phyloP scores from a whole-genome alignment of 2,329 filamentous ascomycete species.

The Clonostachys sp. region DNA sequence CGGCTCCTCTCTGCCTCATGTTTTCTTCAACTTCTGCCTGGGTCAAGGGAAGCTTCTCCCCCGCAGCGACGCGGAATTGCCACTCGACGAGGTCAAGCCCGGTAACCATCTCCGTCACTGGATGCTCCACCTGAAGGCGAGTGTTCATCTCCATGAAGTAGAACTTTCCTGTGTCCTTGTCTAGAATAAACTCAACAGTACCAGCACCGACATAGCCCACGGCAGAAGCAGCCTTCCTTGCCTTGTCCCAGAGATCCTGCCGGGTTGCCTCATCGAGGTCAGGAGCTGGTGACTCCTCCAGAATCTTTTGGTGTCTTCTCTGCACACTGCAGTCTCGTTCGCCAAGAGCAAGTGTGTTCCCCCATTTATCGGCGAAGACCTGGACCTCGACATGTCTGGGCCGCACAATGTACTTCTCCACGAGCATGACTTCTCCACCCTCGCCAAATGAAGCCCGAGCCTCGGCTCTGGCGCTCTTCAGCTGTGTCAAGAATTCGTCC shows the following conservation, averaged over 20 bases:
- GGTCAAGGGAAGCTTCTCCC: conserved; percentile 50
- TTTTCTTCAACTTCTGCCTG: conserved; percentile 64
- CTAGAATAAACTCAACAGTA: conserved; percentile 87
- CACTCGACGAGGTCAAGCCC: conserved; percentile 81
- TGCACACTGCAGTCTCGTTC: conserved; percentile 89
- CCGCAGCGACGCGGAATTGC: conserved; percentile 76
- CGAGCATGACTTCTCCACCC: conserved; percentile 72
- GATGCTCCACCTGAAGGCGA: conserved; percentile 91
- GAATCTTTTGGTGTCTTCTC: conserved; percentile 82
- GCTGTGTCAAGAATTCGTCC: conserved; percentile 65
- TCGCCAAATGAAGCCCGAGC: conserved; percentile 78
- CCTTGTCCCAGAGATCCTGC: conserved; percentile 61
- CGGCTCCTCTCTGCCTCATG: conserved; percentile 74
- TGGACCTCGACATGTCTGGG: conserved; percentile 88
- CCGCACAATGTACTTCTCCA: conserved; percentile 76
- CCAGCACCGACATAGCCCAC: conserved; percentile 87
- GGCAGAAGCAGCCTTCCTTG: conserved; percentile 62
- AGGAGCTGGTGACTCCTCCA: conserved; percentile 84
- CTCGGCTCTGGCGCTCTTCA: conserved; percentile 69
- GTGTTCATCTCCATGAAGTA: conserved; percentile 86
- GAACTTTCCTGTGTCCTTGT: conserved; percentile 76
- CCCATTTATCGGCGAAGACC: conserved; percentile 78
- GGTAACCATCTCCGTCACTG: conserved; percentile 73
- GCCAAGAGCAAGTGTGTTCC: conserved; percentile 76
- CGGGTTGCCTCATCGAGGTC: conserved; percentile 53